Evolutionary conservation across 192 early-diverging fungal genomes (phyloP), one percentile per base, ranked within the genome.

Genomic region (Pilobolus umbonatus): DNA sequence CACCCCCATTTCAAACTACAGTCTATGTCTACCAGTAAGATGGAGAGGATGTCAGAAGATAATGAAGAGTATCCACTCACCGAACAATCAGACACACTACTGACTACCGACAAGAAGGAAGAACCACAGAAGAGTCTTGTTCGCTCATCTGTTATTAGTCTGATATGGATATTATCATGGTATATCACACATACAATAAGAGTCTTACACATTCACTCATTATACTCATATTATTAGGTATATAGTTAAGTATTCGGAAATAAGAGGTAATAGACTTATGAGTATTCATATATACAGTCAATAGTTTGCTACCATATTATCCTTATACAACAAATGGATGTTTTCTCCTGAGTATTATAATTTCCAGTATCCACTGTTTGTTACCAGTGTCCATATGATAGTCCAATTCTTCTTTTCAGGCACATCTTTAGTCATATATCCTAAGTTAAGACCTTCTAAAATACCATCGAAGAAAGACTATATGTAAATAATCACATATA

Each of bases 311-410:
- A 83, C 91, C 0, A 60, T 81, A 7, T 74, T 97, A 25, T 87
- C 86, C 1, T 77, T 94, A 3, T 97, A 93, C 74, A 97, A 97
- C 83, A 93, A 90, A 55, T 97, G 92, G 92, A 77, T 97, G 57
- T 94, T 97, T 75, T 87, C 90, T 26, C 65, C 78, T 28, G 76
- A 82, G 0, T 81, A 91, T 62, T 80, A 89, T 57, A 81, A 92
- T 74, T 95, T 95, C 71, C 76, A 71, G 26, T 95, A 85, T 57
- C 95, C 95, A 29, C 75, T 97, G 5, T 90, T 97, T 73, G 89
- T 89, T 30, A 88, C 89, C 36, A 80, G 79, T 46, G 61, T 88
- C 10, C 95, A 97, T 57, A 93, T 89, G 88, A 61, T 89, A 11
- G 84, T 92, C 9, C 95, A 97, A 63, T 92, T 88, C 56, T 32